Evolutionary conservation across 2,329 filamentous ascomycete genomes (phyloP).

Genomic region (Pseudocercospora cruenta): DNA sequence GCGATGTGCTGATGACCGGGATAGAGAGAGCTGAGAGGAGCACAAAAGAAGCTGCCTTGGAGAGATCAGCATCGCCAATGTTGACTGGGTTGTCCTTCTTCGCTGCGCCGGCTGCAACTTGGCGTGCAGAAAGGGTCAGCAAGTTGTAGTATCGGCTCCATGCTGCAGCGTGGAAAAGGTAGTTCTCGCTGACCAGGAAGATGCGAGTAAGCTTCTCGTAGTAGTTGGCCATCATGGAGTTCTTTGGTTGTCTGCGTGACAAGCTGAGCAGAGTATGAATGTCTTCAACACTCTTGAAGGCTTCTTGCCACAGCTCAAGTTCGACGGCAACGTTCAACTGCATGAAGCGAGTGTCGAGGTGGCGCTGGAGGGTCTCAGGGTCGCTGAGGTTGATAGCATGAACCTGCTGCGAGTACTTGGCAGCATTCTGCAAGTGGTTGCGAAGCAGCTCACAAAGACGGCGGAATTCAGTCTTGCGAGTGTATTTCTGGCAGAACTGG

Average conservation of each 20-base stretch:
- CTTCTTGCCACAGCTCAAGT: conserved; percentile 98
- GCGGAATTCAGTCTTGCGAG: conserved; percentile 98
- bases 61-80: conserved; percentile 84
- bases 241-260: conserved; percentile 97
- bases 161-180: conserved; percentile 96
- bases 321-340: conserved; percentile 98
- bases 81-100: conserved; percentile 90
- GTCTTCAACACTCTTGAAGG: conserved; percentile 98
- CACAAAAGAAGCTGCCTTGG: conserved; percentile 93
- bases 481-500: conserved; percentile 97
- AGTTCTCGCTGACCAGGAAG: conserved; percentile 98
- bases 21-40: conserved; percentile 95
- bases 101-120: conserved; percentile 80
- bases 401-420: conserved; percentile 99
- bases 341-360: conserved; percentile 96
- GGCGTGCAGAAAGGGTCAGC: conserved; percentile 82
- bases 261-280: conserved; percentile 96
- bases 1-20: conserved; percentile 96
- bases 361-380: conserved; percentile 93
- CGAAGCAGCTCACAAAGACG: conserved; percentile 96
- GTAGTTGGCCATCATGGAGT: conserved; percentile 99
- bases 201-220: conserved; percentile 99
- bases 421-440: conserved; percentile 98
- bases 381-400: conserved; percentile 99
- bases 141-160: conserved; percentile 98